phyloP scores from a whole-genome alignment of 345 rosid genomes.

The Bruguiera gymnorhiza region DNA sequence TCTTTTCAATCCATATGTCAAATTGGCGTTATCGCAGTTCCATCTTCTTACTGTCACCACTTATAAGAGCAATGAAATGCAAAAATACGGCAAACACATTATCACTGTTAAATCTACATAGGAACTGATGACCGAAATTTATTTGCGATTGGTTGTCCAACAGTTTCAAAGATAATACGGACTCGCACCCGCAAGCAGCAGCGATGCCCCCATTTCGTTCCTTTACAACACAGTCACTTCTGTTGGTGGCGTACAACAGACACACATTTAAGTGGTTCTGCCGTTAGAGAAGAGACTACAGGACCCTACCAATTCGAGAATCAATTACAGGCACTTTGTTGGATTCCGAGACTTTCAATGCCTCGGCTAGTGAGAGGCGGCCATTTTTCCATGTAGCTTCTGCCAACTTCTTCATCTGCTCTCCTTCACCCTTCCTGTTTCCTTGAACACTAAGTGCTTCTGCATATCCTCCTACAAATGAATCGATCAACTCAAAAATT shows the following conservation, averaged over 20 bases:
- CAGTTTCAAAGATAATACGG: background rate
- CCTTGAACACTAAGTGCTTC: constrained; percentile 68
- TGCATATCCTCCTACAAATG: constrained; percentile 64
- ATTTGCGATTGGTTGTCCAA: background rate
- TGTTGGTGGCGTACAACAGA: background rate
- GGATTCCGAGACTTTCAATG: constrained; percentile 44
- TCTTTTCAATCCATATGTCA: too few relatives aligned
- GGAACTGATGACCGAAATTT: background rate
- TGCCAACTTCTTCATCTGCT: constrained; percentile 79
- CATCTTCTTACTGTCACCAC: too few relatives aligned
- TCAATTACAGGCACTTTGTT: constrained; percentile 54
- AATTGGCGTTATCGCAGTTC: too few relatives aligned
- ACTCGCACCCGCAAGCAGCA: too few relatives aligned
- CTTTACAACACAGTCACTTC: background rate
- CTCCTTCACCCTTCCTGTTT: constrained; percentile 76
- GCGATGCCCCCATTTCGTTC: too few relatives aligned
- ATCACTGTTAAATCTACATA: too few relatives aligned
- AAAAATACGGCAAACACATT: too few relatives aligned
- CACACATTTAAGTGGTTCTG: background rate
- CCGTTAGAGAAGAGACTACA: constrained; percentile 19
- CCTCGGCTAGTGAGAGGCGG: constrained; percentile 59
- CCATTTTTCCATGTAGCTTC: constrained; percentile 67
- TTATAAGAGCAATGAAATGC: too few relatives aligned
- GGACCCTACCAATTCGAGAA: constrained; percentile 51
- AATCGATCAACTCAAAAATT: background rate